These are phyloP conservation scores for Aegilops umbellulata DNA, from an alignment of 176 grass and related monocot genomes.

Conservation along the genomic window DNA sequence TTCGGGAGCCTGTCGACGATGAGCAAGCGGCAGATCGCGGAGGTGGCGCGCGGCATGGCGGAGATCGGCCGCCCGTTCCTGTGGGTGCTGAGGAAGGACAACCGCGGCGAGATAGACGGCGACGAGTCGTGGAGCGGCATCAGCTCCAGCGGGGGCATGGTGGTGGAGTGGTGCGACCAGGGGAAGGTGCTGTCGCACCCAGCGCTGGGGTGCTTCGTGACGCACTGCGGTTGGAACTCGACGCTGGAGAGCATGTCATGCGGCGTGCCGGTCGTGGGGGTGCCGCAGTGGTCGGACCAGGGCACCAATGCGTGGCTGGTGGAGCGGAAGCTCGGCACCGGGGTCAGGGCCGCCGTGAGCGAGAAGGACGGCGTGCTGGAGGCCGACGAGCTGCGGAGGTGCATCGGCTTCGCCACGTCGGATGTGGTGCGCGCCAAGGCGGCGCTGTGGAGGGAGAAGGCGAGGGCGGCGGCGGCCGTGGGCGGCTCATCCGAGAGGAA, in stretches of 20 bases:
- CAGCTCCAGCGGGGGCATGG: constrained; percentile 19
- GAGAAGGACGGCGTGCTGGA: constrained; percentile 48
- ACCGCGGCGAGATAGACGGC: constrained; percentile 12
- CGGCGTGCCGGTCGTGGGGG: constrained; percentile 55
- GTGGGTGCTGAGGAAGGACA: constrained; percentile 74
- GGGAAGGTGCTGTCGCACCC: constrained; percentile 57
- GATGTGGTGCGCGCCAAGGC: constrained; percentile 49
- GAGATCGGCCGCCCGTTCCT: constrained; percentile 49
- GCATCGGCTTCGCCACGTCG: constrained; percentile 40
- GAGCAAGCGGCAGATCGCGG: constrained; percentile 51
- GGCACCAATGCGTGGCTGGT: constrained; percentile 64
- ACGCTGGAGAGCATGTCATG: constrained; percentile 52
- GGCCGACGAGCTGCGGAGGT: constrained; percentile 56
- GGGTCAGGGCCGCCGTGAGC: constrained; percentile 44
- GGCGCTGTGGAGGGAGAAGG: constrained; percentile 48
- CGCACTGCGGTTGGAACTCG: constrained; percentile 84
- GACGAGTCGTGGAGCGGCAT: background rate
- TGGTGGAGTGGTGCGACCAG: constrained; percentile 88
- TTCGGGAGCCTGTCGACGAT: constrained; percentile 66
- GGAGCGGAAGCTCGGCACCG: constrained; percentile 48
- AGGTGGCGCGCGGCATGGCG: constrained; percentile 45
- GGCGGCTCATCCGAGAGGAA: constrained; percentile 54
- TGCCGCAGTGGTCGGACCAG: constrained; percentile 80
- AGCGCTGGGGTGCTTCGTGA: constrained; percentile 72
- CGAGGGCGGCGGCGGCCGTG: constrained; percentile 19